Evolutionary conservation across 805 yeast species (phyloP).

Genomic region (Cyberlindnera mycetangii): DNA sequence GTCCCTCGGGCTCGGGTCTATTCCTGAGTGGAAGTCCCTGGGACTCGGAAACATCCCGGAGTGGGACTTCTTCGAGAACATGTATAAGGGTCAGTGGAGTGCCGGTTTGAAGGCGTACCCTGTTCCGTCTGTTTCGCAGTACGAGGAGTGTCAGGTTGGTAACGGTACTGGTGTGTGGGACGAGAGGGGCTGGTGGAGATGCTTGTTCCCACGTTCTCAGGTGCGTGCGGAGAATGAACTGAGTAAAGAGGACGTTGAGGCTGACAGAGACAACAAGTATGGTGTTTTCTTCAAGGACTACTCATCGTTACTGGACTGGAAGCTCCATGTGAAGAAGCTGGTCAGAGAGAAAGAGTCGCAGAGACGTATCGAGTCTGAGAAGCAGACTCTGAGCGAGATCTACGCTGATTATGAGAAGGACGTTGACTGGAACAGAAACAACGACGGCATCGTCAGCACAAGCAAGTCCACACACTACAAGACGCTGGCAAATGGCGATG

Average conservation of each 20-base stretch:
- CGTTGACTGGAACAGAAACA: constrained; percentile 13
- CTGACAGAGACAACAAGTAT: constrained; percentile 39
- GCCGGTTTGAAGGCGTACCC: constrained; percentile 51
- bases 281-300: constrained; percentile 66
- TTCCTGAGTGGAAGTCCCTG: constrained; percentile 16
- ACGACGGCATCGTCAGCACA: constrained; percentile 4
- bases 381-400: constrained; percentile 16
- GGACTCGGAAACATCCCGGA: constrained; percentile 7
- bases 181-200: constrained; percentile 82
- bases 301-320: constrained; percentile 68
- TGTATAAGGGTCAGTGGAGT: constrained; percentile 13
- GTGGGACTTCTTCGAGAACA: constrained; percentile 15
- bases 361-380: constrained; percentile 13
- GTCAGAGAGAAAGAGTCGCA: constrained; percentile 36
- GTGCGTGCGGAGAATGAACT: constrained; percentile 32
- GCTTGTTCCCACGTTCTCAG: constrained; percentile 67
- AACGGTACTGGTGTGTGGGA: constrained; percentile 84
- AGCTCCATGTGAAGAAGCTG: constrained; percentile 48
- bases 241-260: constrained; percentile 58
- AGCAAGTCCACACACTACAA: constrained; percentile 33
- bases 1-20: constrained; percentile 4
- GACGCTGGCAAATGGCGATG: constrained; percentile 41
- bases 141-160: constrained; percentile 57
- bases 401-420: constrained; percentile 5
- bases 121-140: constrained; percentile 56